Evolutionary conservation across 2,329 filamentous ascomycete species (phyloP), one percentile per base, ranked within the genome.

Genomic region (Sphaerostilbella broomeana): DNA sequence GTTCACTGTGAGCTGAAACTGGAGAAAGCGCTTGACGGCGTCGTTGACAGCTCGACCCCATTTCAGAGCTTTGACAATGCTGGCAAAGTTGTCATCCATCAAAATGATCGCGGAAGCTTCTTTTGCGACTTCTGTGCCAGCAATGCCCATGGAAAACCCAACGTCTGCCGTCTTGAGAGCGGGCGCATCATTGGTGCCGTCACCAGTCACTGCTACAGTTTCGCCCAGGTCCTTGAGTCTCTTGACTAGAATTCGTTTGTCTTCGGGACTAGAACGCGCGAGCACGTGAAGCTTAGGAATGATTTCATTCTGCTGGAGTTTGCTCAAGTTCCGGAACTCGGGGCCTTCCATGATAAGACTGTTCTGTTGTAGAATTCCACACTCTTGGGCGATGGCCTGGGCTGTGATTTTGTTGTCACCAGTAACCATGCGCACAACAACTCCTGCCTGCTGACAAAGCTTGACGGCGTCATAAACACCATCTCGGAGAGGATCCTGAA

Each of bases 1-100:
- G 69, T 95, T 95, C 65, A 95, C 89, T 0, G 83, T 86, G 46
- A 88, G 75, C 67, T 87, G 83, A 56, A 85, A 84, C 58, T 84
- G 78, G 36, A 86, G 67, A 60, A 86, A 86, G 46, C 81, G 80
- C 67, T 86, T 85, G 52, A 86, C 82, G 2, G 82, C 79, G 54
- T 86, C 82, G 53, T 86, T 86, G 51, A 86, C 82, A 22, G 82
- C 79, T 18, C 82, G 75, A 35, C 85, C 85, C 85, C 85, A 90
- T 51, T 84, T 81, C 50, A 89, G 70, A 11, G 85, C 85, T 62
- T 86, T 87, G 48, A 90, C 81, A 45, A 89, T 90, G n/a, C 84
- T 88, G 19, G 79, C 74, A 61, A 90, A 90, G 64, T 89, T 89
- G 62, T 90, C 85, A 56, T 89, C 85, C 84, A 89, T 88, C 11